These are phyloP conservation scores for Exophiala viscosa DNA, from an alignment of 2,329 filamentous ascomycete species.

Conservation along the genomic window DNA sequence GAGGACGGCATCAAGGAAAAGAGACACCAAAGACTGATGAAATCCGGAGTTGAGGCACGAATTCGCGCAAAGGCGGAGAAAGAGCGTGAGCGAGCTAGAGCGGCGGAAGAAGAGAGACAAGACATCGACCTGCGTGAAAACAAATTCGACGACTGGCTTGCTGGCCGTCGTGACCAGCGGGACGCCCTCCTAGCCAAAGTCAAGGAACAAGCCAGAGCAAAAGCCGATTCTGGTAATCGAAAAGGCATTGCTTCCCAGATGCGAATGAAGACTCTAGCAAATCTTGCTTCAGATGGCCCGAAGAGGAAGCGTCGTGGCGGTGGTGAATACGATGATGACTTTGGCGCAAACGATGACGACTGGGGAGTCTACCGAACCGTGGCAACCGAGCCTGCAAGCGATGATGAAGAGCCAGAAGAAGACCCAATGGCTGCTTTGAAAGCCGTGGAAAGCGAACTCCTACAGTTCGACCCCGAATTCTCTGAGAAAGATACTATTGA, in stretches of 20 bases:
- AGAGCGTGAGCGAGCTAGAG: slow-evolving; percentile 80
- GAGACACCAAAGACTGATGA: slow-evolving; percentile 84
- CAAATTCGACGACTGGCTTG: slow-evolving; percentile 81
- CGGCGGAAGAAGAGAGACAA: slow-evolving; percentile 75
- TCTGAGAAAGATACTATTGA: slow-evolving; percentile 89
- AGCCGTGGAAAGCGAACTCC: slow-evolving; percentile 74
- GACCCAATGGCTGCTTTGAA: slow-evolving; percentile 73
- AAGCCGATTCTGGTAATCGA: slow-evolving; percentile 90
- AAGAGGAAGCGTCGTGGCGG: slow-evolving; percentile 78
- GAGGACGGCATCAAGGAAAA: slow-evolving; percentile 90
- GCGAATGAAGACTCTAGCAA: slow-evolving; percentile 97
- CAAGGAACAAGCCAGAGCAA: slow-evolving; percentile 88
- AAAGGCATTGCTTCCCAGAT: slow-evolving; percentile 95
- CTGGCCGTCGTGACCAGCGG: slow-evolving; percentile 72
- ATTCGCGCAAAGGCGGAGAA: slow-evolving; percentile 95
- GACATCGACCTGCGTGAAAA: slow-evolving; percentile 81
- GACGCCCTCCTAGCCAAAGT: slow-evolving; percentile 72
- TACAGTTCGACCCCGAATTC: slow-evolving; percentile 82
- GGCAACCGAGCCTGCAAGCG: slow-evolving; percentile 70
- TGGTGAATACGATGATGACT: slow-evolving; percentile 85
- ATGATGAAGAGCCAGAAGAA: slow-evolving; percentile 88
- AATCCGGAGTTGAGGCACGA: slow-evolving; percentile 89
- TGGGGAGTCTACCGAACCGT: slow-evolving; percentile 97
- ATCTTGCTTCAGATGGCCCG: slow-evolving; percentile 85
- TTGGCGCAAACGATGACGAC: slow-evolving; percentile 94